Percentiles rank a stretch among this genome's conserved stretches.
phyloP scores from a whole-genome alignment of 2,329 filamentous ascomycete species.

The Xylariaceae sp. region DNA sequence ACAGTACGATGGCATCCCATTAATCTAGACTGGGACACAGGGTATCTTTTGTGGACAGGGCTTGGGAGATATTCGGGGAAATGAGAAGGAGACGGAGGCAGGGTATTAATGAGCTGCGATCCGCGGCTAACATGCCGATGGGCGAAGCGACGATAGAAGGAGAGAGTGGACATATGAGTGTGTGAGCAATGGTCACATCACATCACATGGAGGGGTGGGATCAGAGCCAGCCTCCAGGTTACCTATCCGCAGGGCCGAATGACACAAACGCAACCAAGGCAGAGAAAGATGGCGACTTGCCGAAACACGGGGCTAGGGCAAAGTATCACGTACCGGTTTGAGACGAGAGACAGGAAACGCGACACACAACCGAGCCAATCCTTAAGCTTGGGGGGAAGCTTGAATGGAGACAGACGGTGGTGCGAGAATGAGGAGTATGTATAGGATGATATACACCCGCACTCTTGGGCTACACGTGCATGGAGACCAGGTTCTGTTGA shows the following conservation, averaged over 20 bases:
- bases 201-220: constrained; percentile 16
- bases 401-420: constrained; percentile 2
- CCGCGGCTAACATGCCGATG: constrained; percentile 17
- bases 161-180: constrained; percentile 1
- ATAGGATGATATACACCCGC: constrained; percentile 1
- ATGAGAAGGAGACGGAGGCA: too few relatives aligned
- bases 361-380: constrained; percentile 16
- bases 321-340: constrained; percentile 23
- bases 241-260: constrained; percentile 31
- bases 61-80: too few relatives aligned
- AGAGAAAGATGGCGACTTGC: constrained; percentile 22
- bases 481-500: too few relatives aligned
- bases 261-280: constrained; percentile 10
- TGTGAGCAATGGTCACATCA: constrained; percentile 27
- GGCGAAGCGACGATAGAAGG: constrained; percentile 11
- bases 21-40: too few relatives aligned
- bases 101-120: constrained; percentile 20
- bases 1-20: constrained; percentile 75
- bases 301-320: constrained; percentile 22
- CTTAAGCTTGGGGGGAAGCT: constrained; percentile 7
- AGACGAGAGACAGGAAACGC: too few relatives aligned
- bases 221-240: constrained; percentile 17
- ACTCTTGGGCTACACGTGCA: too few relatives aligned
- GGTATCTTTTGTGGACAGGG: too few relatives aligned
- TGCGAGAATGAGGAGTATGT: too few relatives aligned